Evolutionary conservation across 345 rosid genomes (phyloP).

Genomic region (Murraya paniculata): DNA sequence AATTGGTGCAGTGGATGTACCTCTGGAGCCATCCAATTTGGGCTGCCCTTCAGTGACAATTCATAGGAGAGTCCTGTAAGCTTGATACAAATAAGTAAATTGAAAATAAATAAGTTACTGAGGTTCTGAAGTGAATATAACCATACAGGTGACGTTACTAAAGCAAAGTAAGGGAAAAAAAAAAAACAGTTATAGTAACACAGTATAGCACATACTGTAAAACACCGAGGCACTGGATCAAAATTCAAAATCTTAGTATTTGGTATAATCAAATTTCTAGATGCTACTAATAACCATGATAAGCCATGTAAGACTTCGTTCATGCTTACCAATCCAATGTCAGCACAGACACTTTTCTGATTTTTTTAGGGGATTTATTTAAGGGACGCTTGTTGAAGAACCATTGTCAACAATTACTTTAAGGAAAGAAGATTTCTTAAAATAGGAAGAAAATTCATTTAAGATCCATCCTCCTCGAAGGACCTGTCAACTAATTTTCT

Average conservation of each 20-base stretch:
- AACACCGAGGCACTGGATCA: conserved; percentile 1
- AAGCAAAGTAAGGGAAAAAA: not conserved
- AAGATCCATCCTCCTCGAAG: not conserved
- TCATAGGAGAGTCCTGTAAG: conserved; percentile 49
- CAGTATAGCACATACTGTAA: not conserved
- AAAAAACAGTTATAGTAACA: not conserved
- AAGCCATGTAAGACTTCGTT: not conserved
- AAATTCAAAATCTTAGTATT: not conserved
- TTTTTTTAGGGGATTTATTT: not conserved
- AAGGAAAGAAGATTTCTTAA: not conserved
- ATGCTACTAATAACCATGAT: not conserved
- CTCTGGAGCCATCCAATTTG: conserved; percentile 92
- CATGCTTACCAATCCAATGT: not conserved
- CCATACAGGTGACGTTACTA: conserved; percentile 6
- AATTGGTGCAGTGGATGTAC: conserved; percentile 26
- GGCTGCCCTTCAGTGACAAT: conserved; percentile 72
- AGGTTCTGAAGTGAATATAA: not conserved
- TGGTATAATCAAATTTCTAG: not conserved
- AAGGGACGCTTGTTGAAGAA: not conserved
- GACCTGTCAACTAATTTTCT: not conserved
- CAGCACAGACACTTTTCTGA: not conserved
- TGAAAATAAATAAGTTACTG: not conserved
- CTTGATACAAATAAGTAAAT: conserved; percentile 29
- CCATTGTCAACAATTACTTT: not conserved
- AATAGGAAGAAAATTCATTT: not conserved